Percentiles rank a stretch among this genome's conserved stretches.
Conservation (phyloP, 495 filamentous ascomycete genomes). For the Hypoxylon subgilvum region DNA sequence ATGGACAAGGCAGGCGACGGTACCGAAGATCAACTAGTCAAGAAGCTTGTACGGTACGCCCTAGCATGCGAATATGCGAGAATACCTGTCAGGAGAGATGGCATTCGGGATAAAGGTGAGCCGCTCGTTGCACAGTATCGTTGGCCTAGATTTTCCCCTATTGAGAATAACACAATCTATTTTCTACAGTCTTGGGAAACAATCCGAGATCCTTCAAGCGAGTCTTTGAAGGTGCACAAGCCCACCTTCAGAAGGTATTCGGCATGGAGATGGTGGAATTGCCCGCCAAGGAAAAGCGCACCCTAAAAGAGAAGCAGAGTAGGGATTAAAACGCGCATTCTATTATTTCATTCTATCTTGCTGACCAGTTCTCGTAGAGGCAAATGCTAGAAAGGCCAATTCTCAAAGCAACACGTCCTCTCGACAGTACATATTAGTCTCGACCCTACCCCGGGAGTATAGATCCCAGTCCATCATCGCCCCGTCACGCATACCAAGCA, state of each 20-base stretch:
- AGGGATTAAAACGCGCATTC: constrained; percentile 17
- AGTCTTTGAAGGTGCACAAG: constrained; percentile 73
- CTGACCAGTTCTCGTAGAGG: constrained; percentile 32
- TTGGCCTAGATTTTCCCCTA: neutral
- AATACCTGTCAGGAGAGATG: constrained; percentile 73
- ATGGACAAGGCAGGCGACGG: constrained; percentile 40
- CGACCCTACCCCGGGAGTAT: constrained; percentile 68
- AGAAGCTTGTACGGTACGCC: constrained; percentile 89
- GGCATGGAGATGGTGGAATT: constrained; percentile 89
- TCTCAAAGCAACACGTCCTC: constrained; percentile 56
- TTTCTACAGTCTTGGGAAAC: constrained; percentile 58
- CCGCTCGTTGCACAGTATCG: neutral
- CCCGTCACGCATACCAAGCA: constrained; percentile 69
- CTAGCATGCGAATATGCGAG: constrained; percentile 88
- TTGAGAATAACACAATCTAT: too few species aligned
- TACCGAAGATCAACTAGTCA: constrained; percentile 71
- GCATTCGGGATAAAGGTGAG: constrained; percentile 75
- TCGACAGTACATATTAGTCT: constrained; percentile 77
- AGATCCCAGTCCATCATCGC: constrained; percentile 68
- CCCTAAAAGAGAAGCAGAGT: constrained; percentile 73
- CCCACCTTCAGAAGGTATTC: constrained; percentile 67
- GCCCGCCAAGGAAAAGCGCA: constrained; percentile 78
- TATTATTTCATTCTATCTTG: neutral
- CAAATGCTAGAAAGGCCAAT: constrained; percentile 50
- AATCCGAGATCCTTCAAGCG: constrained; percentile 68